Evolutionary conservation across 345 rosid species (phyloP), one percentile per base, ranked within the genome.

Genomic region (Passiflora organensis): DNA sequence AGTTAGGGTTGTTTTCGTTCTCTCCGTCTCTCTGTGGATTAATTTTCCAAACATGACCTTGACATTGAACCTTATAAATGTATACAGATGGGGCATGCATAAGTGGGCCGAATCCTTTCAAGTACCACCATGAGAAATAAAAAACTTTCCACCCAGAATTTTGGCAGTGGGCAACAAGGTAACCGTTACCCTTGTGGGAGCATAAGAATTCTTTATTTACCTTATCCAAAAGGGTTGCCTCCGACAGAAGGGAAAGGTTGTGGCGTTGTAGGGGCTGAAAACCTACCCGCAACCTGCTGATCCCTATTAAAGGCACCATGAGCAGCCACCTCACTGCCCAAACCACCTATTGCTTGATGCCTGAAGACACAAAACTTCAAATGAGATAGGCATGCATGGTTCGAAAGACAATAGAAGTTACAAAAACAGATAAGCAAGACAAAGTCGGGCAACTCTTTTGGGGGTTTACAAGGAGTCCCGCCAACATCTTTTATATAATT

Each of bases 181-280:
- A 64, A 65, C n/a, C 79, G 78, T 75, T 64, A 59, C 60, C 32
- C 47, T 41, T 38, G 36, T 23, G 10, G 55, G 47, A 25, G 49
- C 39, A 47, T 34, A 24, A 64, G 59, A 20, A 37, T 17, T 50
- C 42, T 52, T n/a, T 8, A 0, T 48, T 25, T 45, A 14, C 11
- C 20, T 17, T 60, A 83, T 41, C 85, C 87, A 62, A 81, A 81
- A n/a, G 95, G 87, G 72, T 81, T 86, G 22, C 87, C 84, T 47
- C 89, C 79, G 16, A 62, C 68, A n/a, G 84, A 76, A 23, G 88
- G 51, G 56, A 64, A 78, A 41, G 83, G 75, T 28, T 63, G 75
- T 1, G 58, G 56, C 22, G 79, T 6, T 43, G 77, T 58, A 16
- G 84, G 63, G 22, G 73, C 76, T 10, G 79, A 56, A 43, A 69